These are phyloP conservation scores for Leptographium procerum DNA, from an alignment of 2,329 filamentous ascomycete genomes.

Conservation along the genomic window DNA sequence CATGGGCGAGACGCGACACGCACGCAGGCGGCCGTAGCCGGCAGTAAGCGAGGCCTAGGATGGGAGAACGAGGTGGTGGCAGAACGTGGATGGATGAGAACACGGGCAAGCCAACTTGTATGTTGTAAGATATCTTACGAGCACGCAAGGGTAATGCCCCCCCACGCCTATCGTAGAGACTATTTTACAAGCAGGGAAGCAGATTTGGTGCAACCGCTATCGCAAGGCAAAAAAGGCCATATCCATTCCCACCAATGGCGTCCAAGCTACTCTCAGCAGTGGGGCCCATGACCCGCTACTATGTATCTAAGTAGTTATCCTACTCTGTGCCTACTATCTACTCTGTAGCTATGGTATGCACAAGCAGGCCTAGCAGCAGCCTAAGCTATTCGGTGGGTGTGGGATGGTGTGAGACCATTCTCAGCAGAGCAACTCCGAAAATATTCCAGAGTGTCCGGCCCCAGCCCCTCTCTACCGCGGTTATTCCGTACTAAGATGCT, in stretches of 20 bases:
- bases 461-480: not conserved
- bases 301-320: too few relatives aligned
- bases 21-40: not conserved
- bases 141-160: not conserved
- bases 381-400: not conserved
- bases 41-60: not conserved
- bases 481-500: not conserved
- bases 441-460: not conserved
- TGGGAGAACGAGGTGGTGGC: not conserved
- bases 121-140: not conserved
- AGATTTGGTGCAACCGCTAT: not conserved
- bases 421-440: not conserved
- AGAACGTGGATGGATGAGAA: not conserved
- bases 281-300: too few relatives aligned
- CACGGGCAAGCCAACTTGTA: too few relatives aligned
- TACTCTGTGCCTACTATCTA: not conserved
- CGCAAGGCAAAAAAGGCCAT: not conserved
- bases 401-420: not conserved
- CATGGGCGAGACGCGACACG: not conserved
- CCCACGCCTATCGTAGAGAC: not conserved
- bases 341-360: too few relatives aligned
- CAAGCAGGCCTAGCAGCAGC: too few relatives aligned
- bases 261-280: too few relatives aligned
- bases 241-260: not conserved
- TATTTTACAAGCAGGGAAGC: too few relatives aligned